Conservation (phyloP, 2,329 filamentous ascomycete species). For the Diplodia corticola region DNA sequence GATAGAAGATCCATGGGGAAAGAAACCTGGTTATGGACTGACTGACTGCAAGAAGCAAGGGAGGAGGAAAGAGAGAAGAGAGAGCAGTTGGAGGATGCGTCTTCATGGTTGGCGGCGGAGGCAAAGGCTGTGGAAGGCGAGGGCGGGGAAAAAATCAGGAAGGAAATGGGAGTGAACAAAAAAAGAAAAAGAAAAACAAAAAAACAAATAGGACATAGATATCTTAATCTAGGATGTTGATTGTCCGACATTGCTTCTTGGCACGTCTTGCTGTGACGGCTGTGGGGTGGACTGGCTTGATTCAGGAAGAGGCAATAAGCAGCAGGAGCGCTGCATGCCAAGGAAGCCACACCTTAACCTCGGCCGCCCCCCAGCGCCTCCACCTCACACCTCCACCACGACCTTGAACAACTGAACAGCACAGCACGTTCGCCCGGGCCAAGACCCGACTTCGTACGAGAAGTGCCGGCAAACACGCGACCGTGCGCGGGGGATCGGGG, state of each 20-base stretch:
- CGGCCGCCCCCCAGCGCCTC: not conserved
- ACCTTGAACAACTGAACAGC: not conserved
- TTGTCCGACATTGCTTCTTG: not conserved
- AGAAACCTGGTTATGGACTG: not conserved
- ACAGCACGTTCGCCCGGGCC: not conserved
- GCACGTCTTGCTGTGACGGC: not conserved
- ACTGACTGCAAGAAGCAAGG: not conserved
- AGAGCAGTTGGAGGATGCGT: not conserved
- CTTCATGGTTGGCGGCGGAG: not conserved
- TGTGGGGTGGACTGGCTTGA: no score
- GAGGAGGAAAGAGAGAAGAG: not conserved
- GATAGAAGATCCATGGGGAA: not conserved
- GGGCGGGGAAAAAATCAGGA: no score
- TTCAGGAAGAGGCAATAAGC: not conserved
- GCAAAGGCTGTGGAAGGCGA: not conserved
- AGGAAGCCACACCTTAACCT: not conserved
- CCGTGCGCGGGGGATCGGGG: not conserved
- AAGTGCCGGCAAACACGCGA: not conserved
- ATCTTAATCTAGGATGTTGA: slow-evolving; percentile 16
- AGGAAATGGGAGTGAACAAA: not conserved
- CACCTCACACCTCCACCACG: not conserved
- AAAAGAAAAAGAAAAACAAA: slow-evolving; percentile 2
- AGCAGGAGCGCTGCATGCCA: not conserved
- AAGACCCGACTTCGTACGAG: not conserved
- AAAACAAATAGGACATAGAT: slow-evolving; percentile 22